A percentile compares a stretch with the other conserved stretches of the same genome.
Evolutionary conservation across 768 basidiomycete genomes (phyloP).

Genomic region (Pisolithus orientalis): DNA sequence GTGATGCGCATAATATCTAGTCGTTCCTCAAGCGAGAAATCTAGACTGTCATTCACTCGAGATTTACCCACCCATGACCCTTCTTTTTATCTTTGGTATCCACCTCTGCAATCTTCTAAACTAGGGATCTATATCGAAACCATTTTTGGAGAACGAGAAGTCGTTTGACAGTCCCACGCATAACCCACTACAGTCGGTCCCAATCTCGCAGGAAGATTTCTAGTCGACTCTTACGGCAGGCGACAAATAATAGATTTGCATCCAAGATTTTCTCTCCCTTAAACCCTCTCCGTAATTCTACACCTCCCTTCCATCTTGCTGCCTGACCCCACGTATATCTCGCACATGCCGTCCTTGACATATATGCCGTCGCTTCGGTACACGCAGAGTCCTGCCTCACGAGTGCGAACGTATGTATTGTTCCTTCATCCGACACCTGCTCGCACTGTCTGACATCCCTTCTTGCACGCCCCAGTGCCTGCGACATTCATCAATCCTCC

Average conservation of each 20-base stretch:
- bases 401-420: slow-evolving; percentile 23
- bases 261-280: slow-evolving; percentile 25
- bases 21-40: slow-evolving; percentile 4
- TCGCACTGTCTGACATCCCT: not conserved
- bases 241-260: slow-evolving; percentile 18
- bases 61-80: not conserved
- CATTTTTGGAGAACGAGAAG: not conserved
- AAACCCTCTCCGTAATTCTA: slow-evolving; percentile 23
- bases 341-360: slow-evolving; percentile 17
- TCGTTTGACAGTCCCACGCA: not conserved
- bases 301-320: slow-evolving; percentile 9
- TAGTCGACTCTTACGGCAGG: slow-evolving; percentile 21
- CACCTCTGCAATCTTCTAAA: slow-evolving; percentile 5
- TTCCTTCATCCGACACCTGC: not conserved
- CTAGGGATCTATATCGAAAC: slow-evolving; percentile 4
- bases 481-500: slow-evolving; percentile 18
- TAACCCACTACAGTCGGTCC: not conserved
- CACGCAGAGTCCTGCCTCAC: slow-evolving; percentile 7
- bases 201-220: slow-evolving; percentile 16
- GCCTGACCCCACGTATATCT: slow-evolving; percentile 10
- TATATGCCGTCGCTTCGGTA: slow-evolving; percentile 19
- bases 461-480: slow-evolving; percentile 9
- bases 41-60: not conserved
- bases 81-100: slow-evolving; percentile 5
- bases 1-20: slow-evolving; percentile 14